These are phyloP conservation scores for Cordyceps farinosa DNA, from an alignment of 2,329 filamentous ascomycete genomes.

Conservation along the genomic window DNA sequence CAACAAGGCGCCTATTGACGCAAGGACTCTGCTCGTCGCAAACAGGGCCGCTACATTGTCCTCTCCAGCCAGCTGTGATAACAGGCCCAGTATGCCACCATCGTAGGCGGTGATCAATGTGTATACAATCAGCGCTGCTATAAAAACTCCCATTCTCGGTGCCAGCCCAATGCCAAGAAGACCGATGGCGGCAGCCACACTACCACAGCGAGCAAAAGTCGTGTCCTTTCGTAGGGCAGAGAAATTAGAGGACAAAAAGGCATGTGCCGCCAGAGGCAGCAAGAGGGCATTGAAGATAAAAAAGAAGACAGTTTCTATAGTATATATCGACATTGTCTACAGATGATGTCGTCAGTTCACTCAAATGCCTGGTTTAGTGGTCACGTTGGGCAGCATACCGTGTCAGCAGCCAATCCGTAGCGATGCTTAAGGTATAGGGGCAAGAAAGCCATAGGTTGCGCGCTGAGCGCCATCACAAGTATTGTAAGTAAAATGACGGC, in stretches of 20 bases:
- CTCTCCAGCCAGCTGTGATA: neutral
- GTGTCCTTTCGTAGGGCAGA: neutral
- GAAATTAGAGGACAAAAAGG: neutral
- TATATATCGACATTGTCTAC: neutral
- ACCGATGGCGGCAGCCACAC: neutral
- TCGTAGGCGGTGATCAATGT: neutral
- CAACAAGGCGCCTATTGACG: neutral
- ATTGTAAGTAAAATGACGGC: neutral
- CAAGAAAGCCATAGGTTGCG: neutral
- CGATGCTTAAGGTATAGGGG: neutral
- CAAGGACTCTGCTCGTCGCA: neutral
- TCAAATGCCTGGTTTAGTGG: neutral
- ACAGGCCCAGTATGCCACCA: neutral
- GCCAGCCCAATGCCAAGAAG: neutral
- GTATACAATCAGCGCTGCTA: neutral
- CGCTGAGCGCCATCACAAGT: neutral
- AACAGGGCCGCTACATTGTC: neutral
- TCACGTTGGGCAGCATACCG: neutral
- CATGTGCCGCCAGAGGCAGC: neutral
- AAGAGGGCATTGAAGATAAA: neutral
- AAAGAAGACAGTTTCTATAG: neutral
- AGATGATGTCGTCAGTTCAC: neutral
- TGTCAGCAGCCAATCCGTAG: neutral
- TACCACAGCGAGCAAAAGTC: neutral
- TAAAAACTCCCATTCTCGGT: neutral